These are phyloP conservation scores for Naganishia sp. DNA, from an alignment of 1,284 basidiomycete genomes.

Conservation along the genomic window DNA sequence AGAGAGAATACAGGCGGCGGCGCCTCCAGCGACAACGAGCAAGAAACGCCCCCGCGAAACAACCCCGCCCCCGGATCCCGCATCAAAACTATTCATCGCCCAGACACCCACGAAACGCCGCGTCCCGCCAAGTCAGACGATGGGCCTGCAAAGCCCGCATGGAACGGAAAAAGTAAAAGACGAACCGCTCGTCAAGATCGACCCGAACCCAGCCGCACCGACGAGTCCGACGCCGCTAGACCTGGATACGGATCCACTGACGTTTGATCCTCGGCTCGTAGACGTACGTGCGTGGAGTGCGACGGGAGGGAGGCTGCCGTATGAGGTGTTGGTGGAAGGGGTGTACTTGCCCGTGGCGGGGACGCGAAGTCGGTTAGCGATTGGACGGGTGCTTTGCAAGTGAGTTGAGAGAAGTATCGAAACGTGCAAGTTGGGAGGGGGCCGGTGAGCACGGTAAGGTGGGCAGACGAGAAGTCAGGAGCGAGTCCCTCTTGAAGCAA, in stretches of 20 bases:
- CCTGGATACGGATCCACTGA: conserved; percentile 53
- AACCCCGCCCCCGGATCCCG: too few species aligned
- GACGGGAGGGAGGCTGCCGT: conserved; percentile 61
- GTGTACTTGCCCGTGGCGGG: conserved; percentile 70
- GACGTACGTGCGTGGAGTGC: conserved; percentile 47
- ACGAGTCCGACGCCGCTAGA: conserved; percentile 38
- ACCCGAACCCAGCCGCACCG: neutral
- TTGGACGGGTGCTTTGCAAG: conserved; percentile 80
- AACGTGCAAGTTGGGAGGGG: too few species aligned
- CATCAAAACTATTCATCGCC: conserved; percentile 7
- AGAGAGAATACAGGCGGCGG: neutral
- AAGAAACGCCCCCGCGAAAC: conserved; percentile 2
- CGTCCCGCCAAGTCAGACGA: conserved; percentile 1
- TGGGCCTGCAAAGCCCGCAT: conserved; percentile 14
- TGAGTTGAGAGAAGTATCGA: conserved; percentile 36
- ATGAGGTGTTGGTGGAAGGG: conserved; percentile 72
- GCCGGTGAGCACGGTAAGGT: too few species aligned
- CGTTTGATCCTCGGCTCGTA: conserved; percentile 55
- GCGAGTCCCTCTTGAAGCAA: too few species aligned
- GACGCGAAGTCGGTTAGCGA: conserved; percentile 79
- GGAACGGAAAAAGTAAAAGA: neutral
- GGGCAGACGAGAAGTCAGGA: too few species aligned
- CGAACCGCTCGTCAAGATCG: neutral
- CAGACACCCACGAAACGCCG: conserved; percentile 3
- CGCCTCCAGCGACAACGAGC: neutral